phyloP scores from a whole-genome alignment of 2,329 filamentous ascomycete genomes.

The Colletotrichum musicola region DNA sequence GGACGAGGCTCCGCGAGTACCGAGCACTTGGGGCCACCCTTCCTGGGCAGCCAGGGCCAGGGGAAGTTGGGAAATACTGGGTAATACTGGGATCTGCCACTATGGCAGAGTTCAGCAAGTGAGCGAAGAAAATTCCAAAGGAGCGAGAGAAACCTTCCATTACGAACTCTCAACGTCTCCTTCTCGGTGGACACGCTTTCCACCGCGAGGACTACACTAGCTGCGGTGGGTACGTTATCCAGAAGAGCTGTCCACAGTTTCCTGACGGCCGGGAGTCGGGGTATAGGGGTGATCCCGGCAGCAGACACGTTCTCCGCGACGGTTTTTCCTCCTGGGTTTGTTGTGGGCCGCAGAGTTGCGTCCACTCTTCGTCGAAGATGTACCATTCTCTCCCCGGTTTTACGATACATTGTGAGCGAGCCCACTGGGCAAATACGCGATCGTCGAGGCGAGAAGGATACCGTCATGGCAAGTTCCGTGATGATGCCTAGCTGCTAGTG shows the following conservation, averaged over 20 bases:
- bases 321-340: background rate
- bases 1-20: conserved; percentile 36
- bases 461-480: background rate
- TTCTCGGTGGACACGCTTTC: conserved; percentile 6
- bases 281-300: conserved; percentile 29
- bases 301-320: conserved; percentile 31
- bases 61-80: conserved; percentile 23
- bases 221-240: conserved; percentile 1
- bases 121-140: conserved; percentile 12
- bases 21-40: conserved; percentile 33
- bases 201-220: conserved; percentile 6
- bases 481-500: background rate
- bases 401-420: background rate
- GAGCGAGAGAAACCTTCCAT: conserved; percentile 8
- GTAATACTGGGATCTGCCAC: conserved; percentile 19
- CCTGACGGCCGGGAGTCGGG: conserved; percentile 10
- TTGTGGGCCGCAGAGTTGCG: conserved; percentile 11
- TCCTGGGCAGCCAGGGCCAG: conserved; percentile 30
- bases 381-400: background rate
- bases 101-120: conserved; percentile 8
- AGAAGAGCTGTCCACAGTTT: conserved; percentile 6
- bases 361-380: background rate
- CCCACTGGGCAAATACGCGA: too few species aligned
- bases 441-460: background rate
- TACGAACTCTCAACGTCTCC: conserved; percentile 32